Evolutionary conservation across 805 yeast genomes (phyloP), one percentile per base, ranked within the genome.

Genomic region (Saturnispora galanensis): DNA sequence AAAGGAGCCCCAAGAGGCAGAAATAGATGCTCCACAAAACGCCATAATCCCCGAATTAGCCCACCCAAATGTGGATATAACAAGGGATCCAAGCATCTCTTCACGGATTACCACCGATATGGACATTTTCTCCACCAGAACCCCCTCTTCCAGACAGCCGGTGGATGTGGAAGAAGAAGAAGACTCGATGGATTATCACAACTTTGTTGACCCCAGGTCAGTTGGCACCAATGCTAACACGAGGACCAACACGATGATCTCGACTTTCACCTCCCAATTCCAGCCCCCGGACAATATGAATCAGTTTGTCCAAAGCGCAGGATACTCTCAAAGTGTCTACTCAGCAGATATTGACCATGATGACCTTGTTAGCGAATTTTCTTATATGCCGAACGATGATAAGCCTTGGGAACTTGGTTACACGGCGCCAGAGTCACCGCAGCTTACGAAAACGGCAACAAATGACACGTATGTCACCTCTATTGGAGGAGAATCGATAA

Each of bases 381-480:
- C 60, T 2, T 56, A 55, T 36, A 26, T 45, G 8, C 49, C 48
- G 5, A 50, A 55, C 39, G 62, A 57, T 39, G 61, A 56, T 31
- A 50, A 38, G 16, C 36, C 44, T 10, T 48, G 50, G 17, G 48
- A 50, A 34, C 35, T 50, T 3, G 52, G 52, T 1, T 47, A 50
- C 44, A 39, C 28, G 12, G 31, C 33, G 3, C 41, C 40, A 5
- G 26, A 21, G 26, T 4, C 26, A 8, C 28, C n/a, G 13, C 32
- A 11, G 31, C 36, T 30, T 21, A 15, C 35, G 31, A 36, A 31
- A 37, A 33, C 9, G 6, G 9, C 18, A 8, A 37, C 41, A 21
- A 31, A n/a, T 18, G 18, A 31, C n/a, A 36, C 41, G 2, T 12
- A 21, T 17, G 17, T 30, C 13, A 31, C 37, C 8, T 13, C 31